Percentiles rank a stretch among this genome's conserved stretches.
phyloP scores from a whole-genome alignment of 2,329 filamentous ascomycete species.

The Diaporthe batatas region DNA sequence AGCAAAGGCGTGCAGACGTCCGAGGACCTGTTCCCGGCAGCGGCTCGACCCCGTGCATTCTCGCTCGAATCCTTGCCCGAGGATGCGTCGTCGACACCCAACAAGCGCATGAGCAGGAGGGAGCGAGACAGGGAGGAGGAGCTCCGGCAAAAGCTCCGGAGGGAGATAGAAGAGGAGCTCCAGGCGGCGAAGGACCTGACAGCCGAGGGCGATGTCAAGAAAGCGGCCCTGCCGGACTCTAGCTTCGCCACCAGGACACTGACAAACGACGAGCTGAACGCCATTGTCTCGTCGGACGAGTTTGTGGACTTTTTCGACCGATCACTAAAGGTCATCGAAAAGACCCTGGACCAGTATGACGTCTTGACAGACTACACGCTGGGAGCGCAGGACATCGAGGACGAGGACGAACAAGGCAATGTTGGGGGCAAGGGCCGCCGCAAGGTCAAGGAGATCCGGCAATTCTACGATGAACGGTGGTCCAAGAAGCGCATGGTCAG shows the following conservation, averaged over 20 bases:
- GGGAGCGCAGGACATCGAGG: conserved; percentile 79
- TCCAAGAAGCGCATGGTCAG: conserved; percentile 98
- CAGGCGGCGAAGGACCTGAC: conserved; percentile 76
- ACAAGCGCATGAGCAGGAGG: conserved; percentile 82
- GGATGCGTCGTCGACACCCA: conserved; percentile 70
- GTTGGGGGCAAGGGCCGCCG: conserved; percentile 78
- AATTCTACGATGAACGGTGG: conserved; percentile 96
- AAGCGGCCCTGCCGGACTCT: conserved; percentile 56
- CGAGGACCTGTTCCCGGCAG: conserved; percentile 75
- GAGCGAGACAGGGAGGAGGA: conserved; percentile 90
- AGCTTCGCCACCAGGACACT: conserved; percentile 86
- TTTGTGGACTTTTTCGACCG: conserved; percentile 96
- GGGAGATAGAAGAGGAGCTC: conserved; percentile 94
- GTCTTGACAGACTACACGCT: conserved; percentile 94
- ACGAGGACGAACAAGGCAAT: conserved; percentile 86
- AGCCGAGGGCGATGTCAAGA: conserved; percentile 63
- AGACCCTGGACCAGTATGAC: conserved; percentile 95
- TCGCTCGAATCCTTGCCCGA: conserved; percentile 74
- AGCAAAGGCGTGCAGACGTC: conserved; percentile 96
- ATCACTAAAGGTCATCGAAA: conserved; percentile 96
- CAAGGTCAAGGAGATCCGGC: conserved; percentile 86
- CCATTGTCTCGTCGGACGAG: conserved; percentile 91
- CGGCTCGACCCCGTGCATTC: conserved; percentile 65
- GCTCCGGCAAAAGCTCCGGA: conserved; percentile 83
- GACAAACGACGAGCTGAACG: conserved; percentile 86